These are phyloP conservation scores for Eucalyptus leucophloia DNA, from an alignment of 345 rosid species.

Conservation along the genomic window DNA sequence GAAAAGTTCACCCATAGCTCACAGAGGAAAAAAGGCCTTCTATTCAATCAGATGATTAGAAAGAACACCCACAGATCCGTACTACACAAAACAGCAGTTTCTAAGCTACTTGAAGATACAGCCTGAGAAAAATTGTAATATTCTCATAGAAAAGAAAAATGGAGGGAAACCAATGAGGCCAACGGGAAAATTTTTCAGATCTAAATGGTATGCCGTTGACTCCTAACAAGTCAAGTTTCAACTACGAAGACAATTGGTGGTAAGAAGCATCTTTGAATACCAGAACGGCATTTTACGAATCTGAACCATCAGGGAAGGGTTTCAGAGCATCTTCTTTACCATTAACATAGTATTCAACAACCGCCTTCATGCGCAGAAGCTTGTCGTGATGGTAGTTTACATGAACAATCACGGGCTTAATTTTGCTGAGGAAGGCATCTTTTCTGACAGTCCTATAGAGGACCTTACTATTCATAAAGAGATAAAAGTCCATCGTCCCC, in stretches of 20 bases:
- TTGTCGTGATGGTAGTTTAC: constrained; percentile 37
- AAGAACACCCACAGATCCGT: background rate
- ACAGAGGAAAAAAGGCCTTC: background rate
- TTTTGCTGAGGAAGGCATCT: constrained; percentile 12
- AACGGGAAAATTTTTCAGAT: background rate
- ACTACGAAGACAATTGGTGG: background rate
- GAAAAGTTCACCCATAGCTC: background rate
- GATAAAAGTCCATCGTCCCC: constrained; percentile 29
- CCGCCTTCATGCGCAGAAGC: constrained; percentile 29
- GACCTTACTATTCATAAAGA: constrained; percentile 36
- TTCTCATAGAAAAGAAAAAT: background rate
- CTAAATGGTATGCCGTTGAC: background rate
- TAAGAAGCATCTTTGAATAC: background rate
- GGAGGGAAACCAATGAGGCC: background rate
- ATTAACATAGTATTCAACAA: constrained; percentile 22
- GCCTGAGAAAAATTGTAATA: background rate
- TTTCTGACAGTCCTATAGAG: constrained; percentile 28
- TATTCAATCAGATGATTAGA: background rate
- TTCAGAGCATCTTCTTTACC: constrained; percentile 29
- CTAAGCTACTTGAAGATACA: background rate
- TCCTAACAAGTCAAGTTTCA: background rate
- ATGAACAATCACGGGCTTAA: constrained; percentile 34
- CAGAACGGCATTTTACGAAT: background rate
- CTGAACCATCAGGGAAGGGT: constrained; percentile 26
- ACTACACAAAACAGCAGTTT: background rate